Evolutionary conservation across 2,329 filamentous ascomycete species (phyloP), one percentile per base, ranked within the genome.

Genomic region (Colletotrichum endophyticum): DNA sequence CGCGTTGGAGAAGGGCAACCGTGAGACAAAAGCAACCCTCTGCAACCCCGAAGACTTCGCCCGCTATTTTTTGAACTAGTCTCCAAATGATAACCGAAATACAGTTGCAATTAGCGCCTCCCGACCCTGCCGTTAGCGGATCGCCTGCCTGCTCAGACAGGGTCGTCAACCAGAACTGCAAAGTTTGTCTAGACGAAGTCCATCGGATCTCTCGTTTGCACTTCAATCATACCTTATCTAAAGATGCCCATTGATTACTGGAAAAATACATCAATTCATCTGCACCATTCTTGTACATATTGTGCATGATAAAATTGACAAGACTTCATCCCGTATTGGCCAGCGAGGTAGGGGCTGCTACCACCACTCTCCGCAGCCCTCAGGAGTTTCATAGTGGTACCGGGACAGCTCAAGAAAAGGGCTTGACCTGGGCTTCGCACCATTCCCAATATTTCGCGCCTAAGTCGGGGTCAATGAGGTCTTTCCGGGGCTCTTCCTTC

Each of bases 251-350:
- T n/a, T 44, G 8, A n/a, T 11, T 11, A 11, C 39, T 1, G 39
- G 16, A 3, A 0, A 0, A 44, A n/a, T 11, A 6, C 39, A 44
- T 11, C 19, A 44, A n/a, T 12, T n/a, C 3, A 44, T 0, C 0
- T 44, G 0, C 0, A 12, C 1, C 9, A n/a, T 6, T n/a, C 0
- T 0, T n/a, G 39, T 44, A 1, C 9, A 44, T 6, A 44, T 6
- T 44, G 3, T n/a, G 39, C 19, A 44, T n/a, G 0, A 12, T n/a
- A 19, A 44, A 12, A n/a, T 1, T 6, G 5, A 44, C 39, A 6
- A n/a, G 39, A 1, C 39, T n/a, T 44, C 19, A 1, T 6, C 19
- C 5, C 19, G 9, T n/a, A n/a, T 44, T 12, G 0, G 9, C 39
- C 9, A 12, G 39, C 39, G 9, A 44, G 9, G 3, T n/a, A 4